These are phyloP conservation scores for Dichomitus squalens DNA, from an alignment of 1,284 basidiomycete genomes.

Conservation along the genomic window DNA sequence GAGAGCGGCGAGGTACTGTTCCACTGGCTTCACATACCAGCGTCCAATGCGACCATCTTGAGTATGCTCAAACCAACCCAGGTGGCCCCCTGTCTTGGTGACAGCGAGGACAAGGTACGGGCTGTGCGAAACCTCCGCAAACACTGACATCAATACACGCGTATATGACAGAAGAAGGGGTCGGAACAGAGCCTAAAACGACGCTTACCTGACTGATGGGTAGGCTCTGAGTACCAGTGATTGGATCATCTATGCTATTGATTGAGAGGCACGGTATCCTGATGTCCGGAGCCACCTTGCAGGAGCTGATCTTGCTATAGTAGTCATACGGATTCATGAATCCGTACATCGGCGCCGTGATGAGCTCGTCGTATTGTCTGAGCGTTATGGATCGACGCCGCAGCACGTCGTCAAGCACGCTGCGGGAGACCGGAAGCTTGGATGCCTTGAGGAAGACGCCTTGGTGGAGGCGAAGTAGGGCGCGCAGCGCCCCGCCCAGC, in stretches of 20 bases:
- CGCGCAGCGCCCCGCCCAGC: conserved; percentile 27
- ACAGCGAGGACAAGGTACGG: conserved; percentile 29
- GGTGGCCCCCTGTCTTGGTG: conserved; percentile 30
- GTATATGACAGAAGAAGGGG: background rate
- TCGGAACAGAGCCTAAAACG: background rate
- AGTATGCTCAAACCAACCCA: conserved; percentile 30
- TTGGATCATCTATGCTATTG: conserved; percentile 32
- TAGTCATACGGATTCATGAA: conserved; percentile 28
- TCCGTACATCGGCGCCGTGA: conserved; percentile 26
- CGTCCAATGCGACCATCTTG: conserved; percentile 19
- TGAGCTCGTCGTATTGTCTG: conserved; percentile 24
- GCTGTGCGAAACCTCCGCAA: conserved; percentile 15
- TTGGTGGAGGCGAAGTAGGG: conserved; percentile 24
- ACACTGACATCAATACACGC: background rate
- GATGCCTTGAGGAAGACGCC: conserved; percentile 19
- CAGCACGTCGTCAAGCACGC: conserved; percentile 19
- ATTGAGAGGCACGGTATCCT: conserved; percentile 28
- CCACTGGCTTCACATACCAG: conserved; percentile 31
- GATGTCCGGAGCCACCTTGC: conserved; percentile 18
- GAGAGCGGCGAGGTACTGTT: conserved; percentile 28
- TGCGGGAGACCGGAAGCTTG: conserved; percentile 13
- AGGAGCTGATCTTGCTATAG: conserved; percentile 28
- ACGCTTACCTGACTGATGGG: conserved; percentile 11
- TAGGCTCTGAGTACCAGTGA: conserved; percentile 20
- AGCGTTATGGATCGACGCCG: conserved; percentile 20